phyloP scores from a whole-genome alignment of 768 basidiomycete genomes.

The Mycena venus region DNA sequence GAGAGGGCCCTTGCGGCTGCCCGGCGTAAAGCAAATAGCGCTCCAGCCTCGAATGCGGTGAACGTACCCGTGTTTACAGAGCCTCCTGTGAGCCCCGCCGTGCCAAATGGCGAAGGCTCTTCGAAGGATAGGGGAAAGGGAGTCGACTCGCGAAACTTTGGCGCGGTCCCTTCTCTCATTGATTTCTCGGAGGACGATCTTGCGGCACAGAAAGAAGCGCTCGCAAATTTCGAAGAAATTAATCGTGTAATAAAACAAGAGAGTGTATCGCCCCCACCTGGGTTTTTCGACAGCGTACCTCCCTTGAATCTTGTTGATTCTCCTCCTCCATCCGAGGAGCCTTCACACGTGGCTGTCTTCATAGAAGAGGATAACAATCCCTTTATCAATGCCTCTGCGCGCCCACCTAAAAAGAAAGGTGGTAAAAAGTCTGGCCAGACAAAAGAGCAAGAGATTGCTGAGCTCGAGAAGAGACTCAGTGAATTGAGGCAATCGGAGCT shows the following conservation, averaged over 20 bases:
- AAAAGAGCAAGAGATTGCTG: background rate
- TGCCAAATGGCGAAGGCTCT: background rate
- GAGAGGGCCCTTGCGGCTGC: background rate
- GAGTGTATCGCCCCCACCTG: background rate
- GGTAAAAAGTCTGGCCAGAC: conserved; percentile 26
- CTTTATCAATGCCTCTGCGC: background rate
- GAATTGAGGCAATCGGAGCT: conserved; percentile 1
- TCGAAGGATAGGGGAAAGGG: conserved; percentile 1
- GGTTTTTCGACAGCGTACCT: background rate
- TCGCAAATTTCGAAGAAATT: conserved; percentile 5
- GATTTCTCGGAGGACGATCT: background rate
- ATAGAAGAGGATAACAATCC: background rate
- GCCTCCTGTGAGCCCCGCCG: background rate
- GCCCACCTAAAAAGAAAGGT: background rate
- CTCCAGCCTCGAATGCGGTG: background rate
- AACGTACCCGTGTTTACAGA: background rate
- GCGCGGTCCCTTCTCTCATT: background rate
- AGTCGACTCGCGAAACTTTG: background rate
- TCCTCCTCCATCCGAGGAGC: background rate
- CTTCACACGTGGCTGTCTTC: background rate
- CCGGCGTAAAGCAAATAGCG: background rate
- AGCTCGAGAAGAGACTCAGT: background rate
- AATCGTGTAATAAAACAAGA: background rate
- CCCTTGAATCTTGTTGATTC: background rate
- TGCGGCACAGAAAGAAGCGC: background rate